These are phyloP conservation scores for Globisporangium cylindrosporum DNA, from an alignment of 352 stramenopile species.

Conservation along the genomic window DNA sequence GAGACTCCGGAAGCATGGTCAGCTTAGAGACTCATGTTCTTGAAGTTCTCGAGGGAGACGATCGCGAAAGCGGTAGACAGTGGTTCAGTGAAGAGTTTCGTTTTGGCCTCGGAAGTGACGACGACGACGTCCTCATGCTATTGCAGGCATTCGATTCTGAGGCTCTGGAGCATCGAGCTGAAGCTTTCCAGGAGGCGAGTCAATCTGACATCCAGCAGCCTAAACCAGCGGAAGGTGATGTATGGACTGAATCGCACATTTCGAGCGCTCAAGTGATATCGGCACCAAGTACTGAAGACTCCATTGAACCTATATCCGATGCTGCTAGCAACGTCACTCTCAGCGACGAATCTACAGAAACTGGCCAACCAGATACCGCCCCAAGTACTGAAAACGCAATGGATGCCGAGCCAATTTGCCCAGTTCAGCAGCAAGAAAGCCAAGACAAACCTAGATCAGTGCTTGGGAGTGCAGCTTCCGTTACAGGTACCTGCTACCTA, in stretches of 20 bases:
- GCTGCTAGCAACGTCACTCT: no score
- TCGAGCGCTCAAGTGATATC: background rate
- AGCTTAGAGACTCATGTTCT: slow-evolving; percentile 36
- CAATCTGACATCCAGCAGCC: background rate
- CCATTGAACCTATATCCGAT: no score
- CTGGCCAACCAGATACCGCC: no score
- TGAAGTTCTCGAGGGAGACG: slow-evolving; percentile 9
- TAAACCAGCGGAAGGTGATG: background rate
- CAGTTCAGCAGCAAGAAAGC: no score
- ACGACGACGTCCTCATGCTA: slow-evolving; percentile 12
- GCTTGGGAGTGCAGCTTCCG: no score
- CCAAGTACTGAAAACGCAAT: no score
- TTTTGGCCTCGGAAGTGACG: background rate
- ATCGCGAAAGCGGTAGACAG: slow-evolving; percentile 3
- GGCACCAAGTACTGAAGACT: no score
- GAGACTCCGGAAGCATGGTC: slow-evolving; percentile 8
- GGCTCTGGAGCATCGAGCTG: background rate
- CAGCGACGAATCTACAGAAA: no score
- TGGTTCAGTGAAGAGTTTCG: background rate
- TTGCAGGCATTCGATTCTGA: slow-evolving; percentile 7
- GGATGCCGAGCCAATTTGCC: no score
- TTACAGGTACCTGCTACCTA: no score
- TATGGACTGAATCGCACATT: background rate
- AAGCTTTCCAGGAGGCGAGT: background rate
- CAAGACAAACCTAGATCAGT: no score